Evolutionary conservation across 495 filamentous ascomycete genomes (phyloP), one percentile per base, ranked within the genome.

Genomic region (Aspergillus ostianus): DNA sequence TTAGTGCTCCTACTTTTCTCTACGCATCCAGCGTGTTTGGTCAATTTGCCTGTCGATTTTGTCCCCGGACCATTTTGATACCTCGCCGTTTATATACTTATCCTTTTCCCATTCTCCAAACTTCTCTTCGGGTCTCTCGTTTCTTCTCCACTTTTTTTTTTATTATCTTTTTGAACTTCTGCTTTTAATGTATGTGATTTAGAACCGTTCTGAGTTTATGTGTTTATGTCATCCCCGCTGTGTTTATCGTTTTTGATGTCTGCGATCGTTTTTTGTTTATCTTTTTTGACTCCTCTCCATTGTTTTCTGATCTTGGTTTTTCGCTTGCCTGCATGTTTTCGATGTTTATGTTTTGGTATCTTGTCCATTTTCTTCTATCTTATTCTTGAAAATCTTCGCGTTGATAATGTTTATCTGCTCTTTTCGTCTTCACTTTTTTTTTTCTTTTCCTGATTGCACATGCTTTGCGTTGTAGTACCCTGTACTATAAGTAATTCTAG

Each of bases 401-500:
- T 48, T 51, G 47, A 55, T 56, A 46, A 57, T 58, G 46, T 32
- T 56, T 57, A 60, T 69, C 67, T 62, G 60, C 47, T 67, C 36
- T 20, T 20, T 52, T 51, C 47, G 51, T 62, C 50, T 45, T 44
- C 55, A 57, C 57, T 57, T 59, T 53, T 30, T 62, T 54, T 45
- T 44, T 57, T 59, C 57, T 57, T 59, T 53, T 30, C 52, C 62
- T 55, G 50, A 52, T 60, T 75, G 69, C 69, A 71, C 70, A 69
- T 73, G 64, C 63, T 67, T 66, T 66, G 67, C 62, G 66, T 65
- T 70, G 64, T 70, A 67, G 69, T 74, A 70, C 66, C 64, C 70
- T 77, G 74, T 77, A 77, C 72, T 70, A 77, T 77, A 77, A 70
- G 74, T 75, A 73, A 75, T 75, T 69, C 70, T 70, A 72, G 66